Conservation (phyloP, 768 basidiomycete species). For the Agaricus subrufescens region DNA sequence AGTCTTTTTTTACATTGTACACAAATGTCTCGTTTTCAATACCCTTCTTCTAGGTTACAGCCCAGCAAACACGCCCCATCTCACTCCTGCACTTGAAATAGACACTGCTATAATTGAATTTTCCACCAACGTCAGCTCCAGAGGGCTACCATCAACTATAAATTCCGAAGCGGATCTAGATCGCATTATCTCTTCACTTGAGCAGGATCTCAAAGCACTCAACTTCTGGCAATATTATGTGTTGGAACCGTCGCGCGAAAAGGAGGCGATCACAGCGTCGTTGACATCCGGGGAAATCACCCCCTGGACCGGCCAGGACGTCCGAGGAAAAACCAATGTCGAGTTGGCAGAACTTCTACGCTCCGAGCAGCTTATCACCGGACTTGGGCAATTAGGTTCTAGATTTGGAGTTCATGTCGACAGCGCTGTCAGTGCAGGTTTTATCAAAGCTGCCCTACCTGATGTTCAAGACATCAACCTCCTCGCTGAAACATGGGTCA, state of each 20-base stretch:
- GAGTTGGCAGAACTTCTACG: slow-evolving; percentile 67
- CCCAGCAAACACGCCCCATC: slow-evolving; percentile 86
- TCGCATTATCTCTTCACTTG: slow-evolving; percentile 58
- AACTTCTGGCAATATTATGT: slow-evolving; percentile 95
- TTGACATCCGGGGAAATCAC: slow-evolving; percentile 42
- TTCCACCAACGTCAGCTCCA: slow-evolving; percentile 57
- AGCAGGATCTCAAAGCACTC: slow-evolving; percentile 53
- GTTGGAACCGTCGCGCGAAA: slow-evolving; percentile 67
- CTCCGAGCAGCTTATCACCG: slow-evolving; percentile 47
- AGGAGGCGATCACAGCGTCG: slow-evolving; percentile 48
- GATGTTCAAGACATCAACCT: slow-evolving; percentile 43
- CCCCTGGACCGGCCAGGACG: slow-evolving; percentile 57
- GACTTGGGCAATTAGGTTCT: slow-evolving; percentile 54
- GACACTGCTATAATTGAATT: slow-evolving; percentile 85
- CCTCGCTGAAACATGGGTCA: slow-evolving; percentile 68
- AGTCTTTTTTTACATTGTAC: slow-evolving; percentile 17
- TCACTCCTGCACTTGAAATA: slow-evolving; percentile 88
- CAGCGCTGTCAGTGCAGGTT: slow-evolving; percentile 61
- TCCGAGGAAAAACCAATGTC: slow-evolving; percentile 53
- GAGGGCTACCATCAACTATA: slow-evolving; percentile 70
- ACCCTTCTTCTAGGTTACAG: slow-evolving; percentile 63
- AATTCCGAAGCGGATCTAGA: slow-evolving; percentile 65
- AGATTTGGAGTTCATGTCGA: slow-evolving; percentile 69
- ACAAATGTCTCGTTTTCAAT: neutral
- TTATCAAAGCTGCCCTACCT: slow-evolving; percentile 65